Percentiles rank a stretch among this genome's conserved stretches.
Conservation (phyloP, 176 grass and related monocot species). For the Luzula sylvatica region DNA sequence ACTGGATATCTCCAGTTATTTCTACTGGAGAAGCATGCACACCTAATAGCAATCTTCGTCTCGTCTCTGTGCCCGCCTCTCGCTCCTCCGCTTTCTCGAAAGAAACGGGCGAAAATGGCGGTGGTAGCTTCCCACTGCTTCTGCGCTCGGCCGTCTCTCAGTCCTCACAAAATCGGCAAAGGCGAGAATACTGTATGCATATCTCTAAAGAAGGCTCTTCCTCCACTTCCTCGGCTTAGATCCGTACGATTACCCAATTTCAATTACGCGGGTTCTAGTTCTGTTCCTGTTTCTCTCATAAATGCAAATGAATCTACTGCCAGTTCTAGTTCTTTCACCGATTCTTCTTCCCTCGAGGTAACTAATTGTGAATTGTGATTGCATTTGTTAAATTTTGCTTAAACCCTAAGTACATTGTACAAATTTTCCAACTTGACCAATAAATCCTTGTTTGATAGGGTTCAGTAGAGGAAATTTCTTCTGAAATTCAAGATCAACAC, state of each 20-base stretch:
- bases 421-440: neutral
- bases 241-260: constrained; percentile 9
- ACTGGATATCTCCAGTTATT: neutral
- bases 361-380: neutral
- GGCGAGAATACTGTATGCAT: neutral
- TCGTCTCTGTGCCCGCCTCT: neutral
- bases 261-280: neutral
- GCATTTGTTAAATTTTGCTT: neutral
- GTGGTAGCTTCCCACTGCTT: constrained; percentile 6
- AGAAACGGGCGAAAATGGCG: constrained; percentile 9
- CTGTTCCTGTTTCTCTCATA: neutral
- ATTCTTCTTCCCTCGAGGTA: constrained; percentile 10
- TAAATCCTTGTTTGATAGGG: neutral
- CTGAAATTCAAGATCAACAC: neutral
- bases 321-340: neutral
- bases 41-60: neutral
- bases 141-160: neutral
- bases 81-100: neutral
- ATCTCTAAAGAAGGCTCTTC: constrained; percentile 1
- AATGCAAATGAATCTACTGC: neutral
- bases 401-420: neutral
- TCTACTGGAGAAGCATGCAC: too few species aligned
- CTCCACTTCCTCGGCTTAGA: neutral
- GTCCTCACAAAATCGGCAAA: neutral
- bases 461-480: neutral